Evolutionary conservation across 1,139 yeast genomes (phyloP).

Genomic region (Meyerozyma athensensis): DNA sequence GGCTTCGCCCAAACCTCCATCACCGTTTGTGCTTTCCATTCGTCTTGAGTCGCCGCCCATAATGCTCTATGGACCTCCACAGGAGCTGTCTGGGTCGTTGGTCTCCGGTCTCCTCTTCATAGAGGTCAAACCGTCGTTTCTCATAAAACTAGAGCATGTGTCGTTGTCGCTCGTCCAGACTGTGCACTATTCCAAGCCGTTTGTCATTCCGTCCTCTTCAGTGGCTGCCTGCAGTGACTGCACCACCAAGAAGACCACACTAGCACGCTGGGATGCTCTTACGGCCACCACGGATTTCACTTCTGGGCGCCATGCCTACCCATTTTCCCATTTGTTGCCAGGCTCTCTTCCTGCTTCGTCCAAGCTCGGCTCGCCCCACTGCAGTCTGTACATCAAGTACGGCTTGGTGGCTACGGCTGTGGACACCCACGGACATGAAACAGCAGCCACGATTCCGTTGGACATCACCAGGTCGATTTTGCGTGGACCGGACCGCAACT

Average conservation of each 20-base stretch:
- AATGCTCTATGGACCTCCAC: slow-evolving; percentile 72
- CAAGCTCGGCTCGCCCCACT: slow-evolving; percentile 49
- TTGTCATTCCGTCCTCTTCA: slow-evolving; percentile 48
- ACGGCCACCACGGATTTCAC: slow-evolving; percentile 50
- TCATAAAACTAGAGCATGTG: slow-evolving; percentile 47
- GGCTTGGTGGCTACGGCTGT: slow-evolving; percentile 64
- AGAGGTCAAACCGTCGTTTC: slow-evolving; percentile 13
- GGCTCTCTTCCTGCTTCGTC: slow-evolving; percentile 88
- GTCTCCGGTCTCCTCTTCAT: slow-evolving; percentile 64
- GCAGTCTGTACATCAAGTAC: slow-evolving; percentile 60
- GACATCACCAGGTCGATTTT: slow-evolving; percentile 71
- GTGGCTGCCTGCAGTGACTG: slow-evolving; percentile 58
- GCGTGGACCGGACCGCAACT: slow-evolving; percentile 80
- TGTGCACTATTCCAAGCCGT: slow-evolving; percentile 61
- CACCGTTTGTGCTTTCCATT: slow-evolving; percentile 45
- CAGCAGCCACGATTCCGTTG: slow-evolving; percentile 57
- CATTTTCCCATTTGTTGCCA: slow-evolving; percentile 87
- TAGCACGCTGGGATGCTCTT: slow-evolving; percentile 89
- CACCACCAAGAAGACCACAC: slow-evolving; percentile 45
- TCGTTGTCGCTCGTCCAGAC: slow-evolving; percentile 67
- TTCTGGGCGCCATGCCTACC: slow-evolving; percentile 77
- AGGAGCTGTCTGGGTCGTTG: slow-evolving; percentile 80
- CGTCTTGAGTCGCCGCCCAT: slow-evolving; percentile 88
- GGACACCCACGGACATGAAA: slow-evolving; percentile 30
- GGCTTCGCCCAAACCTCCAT: slow-evolving; percentile 4